These are phyloP conservation scores for Protomyces pachydermus DNA, from an alignment of 1,139 yeast genomes.

Conservation along the genomic window DNA sequence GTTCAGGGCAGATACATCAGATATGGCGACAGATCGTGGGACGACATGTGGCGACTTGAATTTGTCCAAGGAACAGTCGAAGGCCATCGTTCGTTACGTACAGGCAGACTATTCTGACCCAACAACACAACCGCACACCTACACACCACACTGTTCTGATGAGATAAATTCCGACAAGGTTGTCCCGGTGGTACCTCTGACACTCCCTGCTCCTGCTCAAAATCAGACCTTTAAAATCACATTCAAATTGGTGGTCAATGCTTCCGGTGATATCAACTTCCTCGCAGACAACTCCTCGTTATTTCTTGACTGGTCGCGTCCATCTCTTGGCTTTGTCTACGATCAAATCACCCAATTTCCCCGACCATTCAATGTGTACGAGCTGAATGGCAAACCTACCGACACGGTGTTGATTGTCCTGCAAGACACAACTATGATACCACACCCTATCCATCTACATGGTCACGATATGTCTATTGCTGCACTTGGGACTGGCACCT, in stretches of 20 bases:
- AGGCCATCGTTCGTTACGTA: constrained; percentile 1
- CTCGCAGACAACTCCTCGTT: background rate
- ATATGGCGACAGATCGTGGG: background rate
- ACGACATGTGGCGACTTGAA: background rate
- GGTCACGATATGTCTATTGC: constrained; percentile 51
- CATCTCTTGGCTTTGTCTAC: background rate
- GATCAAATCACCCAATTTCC: background rate
- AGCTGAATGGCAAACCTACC: background rate
- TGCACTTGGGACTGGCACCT: constrained; percentile 55
- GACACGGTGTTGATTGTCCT: background rate
- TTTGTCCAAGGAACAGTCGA: background rate
- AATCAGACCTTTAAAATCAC: background rate
- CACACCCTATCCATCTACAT: constrained; percentile 67
- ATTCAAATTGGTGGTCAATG: background rate
- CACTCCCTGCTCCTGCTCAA: background rate
- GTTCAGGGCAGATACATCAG: constrained; percentile 39
- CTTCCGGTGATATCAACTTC: background rate
- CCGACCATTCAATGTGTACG: background rate
- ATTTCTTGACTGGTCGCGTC: background rate
- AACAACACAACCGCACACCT: background rate
- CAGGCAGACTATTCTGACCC: background rate
- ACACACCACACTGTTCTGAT: background rate
- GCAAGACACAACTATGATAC: background rate
- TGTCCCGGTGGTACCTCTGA: background rate
- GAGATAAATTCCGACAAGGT: background rate